Conservation (phyloP, 148 eudicot genomes). For the Chenopodium quinoa region DNA sequence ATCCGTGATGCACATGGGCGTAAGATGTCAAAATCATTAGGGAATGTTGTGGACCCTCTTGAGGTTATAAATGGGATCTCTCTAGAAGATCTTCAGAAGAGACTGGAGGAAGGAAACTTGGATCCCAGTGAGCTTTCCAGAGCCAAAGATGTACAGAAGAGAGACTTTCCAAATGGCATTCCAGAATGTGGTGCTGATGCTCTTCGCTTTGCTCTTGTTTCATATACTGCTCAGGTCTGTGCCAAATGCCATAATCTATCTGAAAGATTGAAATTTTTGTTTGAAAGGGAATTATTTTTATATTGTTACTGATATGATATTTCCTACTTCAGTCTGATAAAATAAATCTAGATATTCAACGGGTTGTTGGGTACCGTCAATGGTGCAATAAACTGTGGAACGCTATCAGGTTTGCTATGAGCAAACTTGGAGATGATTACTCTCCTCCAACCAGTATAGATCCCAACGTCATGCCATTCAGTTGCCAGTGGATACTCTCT, state of each 20-base stretch:
- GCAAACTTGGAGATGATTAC: slow-evolving; percentile 79
- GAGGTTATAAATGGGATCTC: slow-evolving; percentile 85
- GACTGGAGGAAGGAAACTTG: slow-evolving; percentile 84
- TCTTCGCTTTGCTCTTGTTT: slow-evolving; percentile 86
- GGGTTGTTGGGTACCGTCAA: slow-evolving; percentile 91
- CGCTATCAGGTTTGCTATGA: slow-evolving; percentile 87
- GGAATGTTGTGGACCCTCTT: slow-evolving; percentile 90
- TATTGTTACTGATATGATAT: slow-evolving; percentile 12
- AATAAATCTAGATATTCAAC: slow-evolving; percentile 85
- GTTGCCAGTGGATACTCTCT: slow-evolving; percentile 93
- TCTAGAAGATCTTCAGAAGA: slow-evolving; percentile 78
- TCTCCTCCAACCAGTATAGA: slow-evolving; percentile 56
- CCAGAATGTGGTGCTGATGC: slow-evolving; percentile 98
- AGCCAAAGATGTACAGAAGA: slow-evolving; percentile 82
- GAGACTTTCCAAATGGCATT: slow-evolving; percentile 88
- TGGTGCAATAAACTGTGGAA: slow-evolving; percentile 99
- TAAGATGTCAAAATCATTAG: slow-evolving; percentile 95
- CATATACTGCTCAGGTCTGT: slow-evolving; percentile 93
- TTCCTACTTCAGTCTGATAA: slow-evolving; percentile 70
- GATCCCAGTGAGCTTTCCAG: slow-evolving; percentile 59
- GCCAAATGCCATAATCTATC: background rate
- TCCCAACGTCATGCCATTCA: slow-evolving; percentile 62
- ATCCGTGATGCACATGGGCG: slow-evolving; percentile 96
- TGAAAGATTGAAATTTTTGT: background rate
- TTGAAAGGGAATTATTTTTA: background rate